Conservation (phyloP, 2,329 filamentous ascomycete species). For the Pyrenophora seminiperda region DNA sequence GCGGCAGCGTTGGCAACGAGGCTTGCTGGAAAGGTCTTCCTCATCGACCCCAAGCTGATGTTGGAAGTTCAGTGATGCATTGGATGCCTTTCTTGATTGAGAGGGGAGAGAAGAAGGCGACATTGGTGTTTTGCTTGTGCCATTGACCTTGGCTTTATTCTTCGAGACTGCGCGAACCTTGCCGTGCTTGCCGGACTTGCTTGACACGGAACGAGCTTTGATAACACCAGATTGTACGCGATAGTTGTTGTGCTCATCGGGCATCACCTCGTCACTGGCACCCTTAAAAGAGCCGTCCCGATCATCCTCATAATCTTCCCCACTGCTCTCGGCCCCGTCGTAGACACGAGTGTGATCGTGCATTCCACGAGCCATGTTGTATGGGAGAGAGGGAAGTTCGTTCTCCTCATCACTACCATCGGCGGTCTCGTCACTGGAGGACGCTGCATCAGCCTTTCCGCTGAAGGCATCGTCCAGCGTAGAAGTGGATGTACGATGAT, state of each 20-base stretch:
- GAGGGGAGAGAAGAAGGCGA: constrained; percentile 68
- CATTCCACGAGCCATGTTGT: constrained; percentile 26
- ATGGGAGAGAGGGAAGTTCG: constrained; percentile 46
- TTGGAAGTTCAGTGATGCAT: constrained; percentile 70
- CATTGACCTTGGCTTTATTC: constrained; percentile 55
- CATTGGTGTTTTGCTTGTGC: constrained; percentile 53
- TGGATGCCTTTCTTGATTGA: constrained; percentile 73
- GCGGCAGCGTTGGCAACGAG: constrained; percentile 94
- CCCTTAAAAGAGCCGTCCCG: constrained; percentile 60
- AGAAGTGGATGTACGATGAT: constrained; percentile 86
- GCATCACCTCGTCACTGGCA: constrained; percentile 56
- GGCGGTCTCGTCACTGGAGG: constrained; percentile 63
- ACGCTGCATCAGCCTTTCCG: constrained; percentile 75
- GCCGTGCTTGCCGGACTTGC: constrained; percentile 48
- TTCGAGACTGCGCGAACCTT: constrained; percentile 55
- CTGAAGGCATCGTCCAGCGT: constrained; percentile 94
- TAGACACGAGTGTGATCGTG: constrained; percentile 53
- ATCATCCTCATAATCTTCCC: constrained; percentile 62
- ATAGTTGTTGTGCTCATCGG: constrained; percentile 42
- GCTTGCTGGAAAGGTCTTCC: constrained; percentile 92
- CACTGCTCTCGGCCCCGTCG: constrained; percentile 60
- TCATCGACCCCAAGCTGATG: constrained; percentile 70
- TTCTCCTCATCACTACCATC: constrained; percentile 71
- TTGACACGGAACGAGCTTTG: constrained; percentile 46
- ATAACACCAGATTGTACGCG: constrained; percentile 51